Percentiles rank a stretch among this genome's conserved stretches.
Conservation (phyloP, 768 basidiomycete genomes). For the Suillus hirtellus region DNA sequence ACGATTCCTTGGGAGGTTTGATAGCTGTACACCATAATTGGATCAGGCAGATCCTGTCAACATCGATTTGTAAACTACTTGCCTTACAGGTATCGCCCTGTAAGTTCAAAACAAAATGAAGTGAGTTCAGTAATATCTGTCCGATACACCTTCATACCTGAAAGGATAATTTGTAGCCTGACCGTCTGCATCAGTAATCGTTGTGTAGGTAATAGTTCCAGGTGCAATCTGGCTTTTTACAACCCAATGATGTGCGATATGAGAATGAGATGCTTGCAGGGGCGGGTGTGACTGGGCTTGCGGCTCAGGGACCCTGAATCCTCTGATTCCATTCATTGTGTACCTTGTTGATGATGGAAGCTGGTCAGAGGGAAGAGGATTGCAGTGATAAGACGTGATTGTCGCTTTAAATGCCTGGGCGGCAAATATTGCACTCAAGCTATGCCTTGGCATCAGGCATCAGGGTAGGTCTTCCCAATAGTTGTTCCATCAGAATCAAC, state of each 20-base stretch:
- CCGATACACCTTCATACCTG: constrained; percentile 48
- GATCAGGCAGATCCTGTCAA: constrained; percentile 8
- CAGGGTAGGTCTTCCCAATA: not conserved
- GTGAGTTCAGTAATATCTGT: not conserved
- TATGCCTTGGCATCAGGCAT: too few relatives aligned
- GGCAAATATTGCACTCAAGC: not conserved
- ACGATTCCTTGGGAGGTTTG: constrained; percentile 68
- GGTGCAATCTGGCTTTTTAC: constrained; percentile 50
- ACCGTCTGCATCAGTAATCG: constrained; percentile 61
- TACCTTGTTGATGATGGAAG: constrained; percentile 12
- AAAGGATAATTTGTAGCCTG: constrained; percentile 67
- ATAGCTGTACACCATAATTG: constrained; percentile 51
- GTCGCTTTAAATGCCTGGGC: constrained; percentile 8
- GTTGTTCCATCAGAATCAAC: not conserved
- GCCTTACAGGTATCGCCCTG: constrained; percentile 79
- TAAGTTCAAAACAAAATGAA: constrained; percentile 14
- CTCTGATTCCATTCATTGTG: constrained; percentile 24
- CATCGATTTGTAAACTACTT: constrained; percentile 18
- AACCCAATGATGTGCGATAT: not conserved
- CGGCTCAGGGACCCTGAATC: constrained; percentile 27
- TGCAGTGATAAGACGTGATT: constrained; percentile 18
- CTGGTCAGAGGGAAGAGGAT: constrained; percentile 3
- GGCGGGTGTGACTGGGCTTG: constrained; percentile 32
- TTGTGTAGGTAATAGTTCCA: constrained; percentile 78
- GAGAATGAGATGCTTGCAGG: constrained; percentile 2